Evolutionary conservation across 306 rosid species (phyloP).

Genomic region (Trichosanthes cucumerina): DNA sequence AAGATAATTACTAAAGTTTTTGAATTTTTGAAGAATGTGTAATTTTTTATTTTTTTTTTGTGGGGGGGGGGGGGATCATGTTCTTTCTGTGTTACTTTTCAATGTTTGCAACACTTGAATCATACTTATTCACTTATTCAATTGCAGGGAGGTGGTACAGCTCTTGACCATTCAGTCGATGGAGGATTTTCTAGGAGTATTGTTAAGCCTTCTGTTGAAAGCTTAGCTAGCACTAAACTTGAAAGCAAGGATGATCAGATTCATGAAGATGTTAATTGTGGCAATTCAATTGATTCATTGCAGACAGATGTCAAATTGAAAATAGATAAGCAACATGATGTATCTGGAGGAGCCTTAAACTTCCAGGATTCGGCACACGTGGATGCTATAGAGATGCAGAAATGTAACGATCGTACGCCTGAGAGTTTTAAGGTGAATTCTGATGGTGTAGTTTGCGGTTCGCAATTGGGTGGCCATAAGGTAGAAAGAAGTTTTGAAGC

Average conservation of each 20-base stretch:
- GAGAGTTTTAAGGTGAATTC: constrained; percentile 34
- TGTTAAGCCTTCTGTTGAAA: constrained; percentile 28
- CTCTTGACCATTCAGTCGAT: constrained; percentile 23
- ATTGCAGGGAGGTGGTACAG: constrained; percentile 39
- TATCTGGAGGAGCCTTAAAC: constrained; percentile 29
- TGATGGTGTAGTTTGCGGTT: constrained; percentile 22
- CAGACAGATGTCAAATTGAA: constrained; percentile 32
- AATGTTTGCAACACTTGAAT: background rate
- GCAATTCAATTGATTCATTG: constrained; percentile 22
- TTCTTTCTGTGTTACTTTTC: background rate
- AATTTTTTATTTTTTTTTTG: no score
- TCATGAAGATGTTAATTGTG: constrained; percentile 32
- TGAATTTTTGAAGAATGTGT: background rate
- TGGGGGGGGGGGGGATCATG: background rate
- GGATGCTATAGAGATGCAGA: constrained; percentile 35
- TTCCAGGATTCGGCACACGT: constrained; percentile 30
- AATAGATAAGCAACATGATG: constrained; percentile 37
- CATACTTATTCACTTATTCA: constrained; percentile 4
- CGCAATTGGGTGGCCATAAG: constrained; percentile 35
- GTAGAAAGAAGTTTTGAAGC: constrained; percentile 34
- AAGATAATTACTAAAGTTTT: background rate
- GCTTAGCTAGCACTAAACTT: constrained; percentile 24
- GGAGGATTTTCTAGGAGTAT: constrained; percentile 23
- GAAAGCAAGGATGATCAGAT: constrained; percentile 33
- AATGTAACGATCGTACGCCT: constrained; percentile 31